Base-by-base conservation (phyloP, 495 filamentous ascomycete genomes). In the Bombardia bombarda region DNA sequence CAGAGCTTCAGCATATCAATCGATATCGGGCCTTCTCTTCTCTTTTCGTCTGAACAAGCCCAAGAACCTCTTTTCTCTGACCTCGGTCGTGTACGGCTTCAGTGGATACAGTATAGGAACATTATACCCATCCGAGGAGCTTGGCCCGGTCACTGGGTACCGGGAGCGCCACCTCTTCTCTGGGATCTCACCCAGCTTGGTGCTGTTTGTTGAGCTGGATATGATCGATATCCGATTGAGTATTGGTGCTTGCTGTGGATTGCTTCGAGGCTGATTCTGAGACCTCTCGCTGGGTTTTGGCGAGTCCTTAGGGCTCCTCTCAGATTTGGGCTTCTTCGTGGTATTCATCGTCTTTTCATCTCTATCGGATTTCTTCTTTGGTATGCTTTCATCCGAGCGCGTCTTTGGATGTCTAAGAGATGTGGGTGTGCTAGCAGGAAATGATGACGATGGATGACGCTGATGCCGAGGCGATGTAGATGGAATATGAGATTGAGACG, bases 131-230 rank as follows among this genome's bases (percentile, higher is more conserved):
- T 52, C 57, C n/a, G n/a, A n/a, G 4, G 46, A 44, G 7, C 49
- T 43, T 1, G 41, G 32, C 12, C 52, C 50, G 2, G 20, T 37
- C 7, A 42, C 36, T 3, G 32, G 30, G 17, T 51, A 42, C 26
- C 45, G 42, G 5, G 52, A 43, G 7, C 46, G 44, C 52, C 51
- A 52, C 36, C 49, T 61, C 16, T 52, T 45, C 18, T 58, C 49
- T 0, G 61, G 53, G 2, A 66, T 59, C 30, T 66, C 62, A 2
- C 62, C 62, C 7, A 66, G 56, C 39, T 57, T 60, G 16, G 62
- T 66, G 51, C 61, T 66, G 26, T 53, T 56, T 1, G 53, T 52
- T 0, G 60, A 40, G 32, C 60, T 54, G 3, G 62, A 60, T 37
- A 54, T 44, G 5, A 60, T 38, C 7, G 62, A 66, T 7, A 57